Evolutionary conservation across 2,329 filamentous ascomycete species (phyloP).

Genomic region (Myriosclerotinia scirpicola): DNA sequence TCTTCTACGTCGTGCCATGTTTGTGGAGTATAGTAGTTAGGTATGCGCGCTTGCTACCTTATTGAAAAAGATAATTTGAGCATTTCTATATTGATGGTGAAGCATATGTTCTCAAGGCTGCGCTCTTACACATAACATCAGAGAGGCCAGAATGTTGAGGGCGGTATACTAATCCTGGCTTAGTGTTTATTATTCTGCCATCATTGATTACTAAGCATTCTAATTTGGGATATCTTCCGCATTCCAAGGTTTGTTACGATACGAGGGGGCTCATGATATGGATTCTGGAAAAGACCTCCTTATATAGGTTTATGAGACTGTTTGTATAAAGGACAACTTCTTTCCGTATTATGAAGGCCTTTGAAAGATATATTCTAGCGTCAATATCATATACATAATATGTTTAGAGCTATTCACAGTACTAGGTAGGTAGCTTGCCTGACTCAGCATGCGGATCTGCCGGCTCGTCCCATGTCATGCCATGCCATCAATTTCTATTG

Average conservation of each 20-base stretch:
- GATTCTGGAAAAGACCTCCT: neutral
- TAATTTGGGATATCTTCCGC: neutral
- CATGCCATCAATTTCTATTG: neutral
- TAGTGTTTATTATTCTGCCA: neutral
- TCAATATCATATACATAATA: neutral
- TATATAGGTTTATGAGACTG: neutral
- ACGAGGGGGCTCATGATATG: neutral
- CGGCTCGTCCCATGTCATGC: constrained; percentile 6
- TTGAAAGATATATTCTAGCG: neutral
- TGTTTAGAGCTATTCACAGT: constrained; percentile 6
- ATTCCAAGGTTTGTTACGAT: neutral
- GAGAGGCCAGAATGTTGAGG: constrained; percentile 15
- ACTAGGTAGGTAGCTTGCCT: constrained; percentile 18
- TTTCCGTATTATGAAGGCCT: neutral
- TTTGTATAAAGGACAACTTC: neutral
- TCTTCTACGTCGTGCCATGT: constrained; percentile 52
- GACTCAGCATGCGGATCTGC: constrained; percentile 19
- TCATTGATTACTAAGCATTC: constrained; percentile 6
- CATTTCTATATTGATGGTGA: constrained; percentile 15
- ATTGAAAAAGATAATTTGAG: neutral
- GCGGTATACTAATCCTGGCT: neutral
- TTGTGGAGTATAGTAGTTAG: constrained; percentile 4
- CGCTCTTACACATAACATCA: neutral
- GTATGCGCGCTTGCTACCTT: constrained; percentile 19
- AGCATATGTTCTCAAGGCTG: neutral